Evolutionary conservation across 257 asterid species (phyloP), one percentile per base, ranked within the genome.

Genomic region (Knoxia roxburghii): DNA sequence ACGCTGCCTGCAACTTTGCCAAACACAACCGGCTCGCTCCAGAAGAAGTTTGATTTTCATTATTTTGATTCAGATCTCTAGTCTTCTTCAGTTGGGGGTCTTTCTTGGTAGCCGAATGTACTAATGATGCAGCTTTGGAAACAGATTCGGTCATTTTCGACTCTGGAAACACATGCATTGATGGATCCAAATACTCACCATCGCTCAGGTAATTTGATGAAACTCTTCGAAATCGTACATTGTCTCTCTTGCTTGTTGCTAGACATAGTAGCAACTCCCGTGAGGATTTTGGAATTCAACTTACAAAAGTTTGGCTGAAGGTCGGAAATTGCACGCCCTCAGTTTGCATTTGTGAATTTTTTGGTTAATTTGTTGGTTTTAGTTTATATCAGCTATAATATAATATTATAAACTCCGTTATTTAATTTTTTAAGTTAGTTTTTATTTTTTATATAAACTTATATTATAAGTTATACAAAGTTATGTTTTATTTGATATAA

Each of bases 171-270:
- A 64, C 75, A 2, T 57, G 75, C 40, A 78, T 59, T 18, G 83
- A 70, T 68, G 96, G 96, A 45, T 51, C 83, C 98, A 95, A 91
- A 74, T 89, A 89, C 77, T 87, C 91, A 17, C 69, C 81, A 9
- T 68, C 20, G 53, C 35, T 21, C 2, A 61, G 51, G 62, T 50
- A 33, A 32, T 21, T 64, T 53, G 86, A 46, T 5, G 63, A 59
- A 37, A 56, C 43, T 53, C 61, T 21, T 65, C 68, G 39, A 65
- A 13, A 15, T 65, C 59, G 6, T 59, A 58, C n/a, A 58, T 5
- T 7, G 79, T 64, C 15, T 72, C 58, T 18, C 73, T 74, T 69
- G 79, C 80, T 79, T 80, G 86, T 55, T 86, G n/a, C n/a, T n/a
- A n/a, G n/a, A n/a, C n/a, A n/a, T n/a, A n/a, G n/a, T n/a, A n/a